phyloP scores from a whole-genome alignment of 257 asterid genomes.

The Dorcoceras hygrometricum region DNA sequence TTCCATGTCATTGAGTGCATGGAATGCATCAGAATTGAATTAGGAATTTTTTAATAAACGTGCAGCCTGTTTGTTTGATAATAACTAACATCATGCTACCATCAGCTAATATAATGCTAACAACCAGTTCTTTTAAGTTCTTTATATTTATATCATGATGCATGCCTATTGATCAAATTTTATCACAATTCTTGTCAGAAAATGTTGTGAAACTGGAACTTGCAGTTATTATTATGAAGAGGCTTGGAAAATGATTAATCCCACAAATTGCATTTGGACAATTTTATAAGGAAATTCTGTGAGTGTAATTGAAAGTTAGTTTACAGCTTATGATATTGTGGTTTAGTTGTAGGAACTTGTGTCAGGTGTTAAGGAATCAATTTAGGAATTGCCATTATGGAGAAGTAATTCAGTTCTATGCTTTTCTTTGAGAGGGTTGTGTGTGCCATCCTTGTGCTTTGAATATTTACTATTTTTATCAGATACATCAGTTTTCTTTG shows the following conservation, averaged over 20 bases:
- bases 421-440: constrained; percentile 19
- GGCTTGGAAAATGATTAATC: constrained; percentile 2
- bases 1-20: neutral
- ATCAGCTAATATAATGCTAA: too few relatives aligned
- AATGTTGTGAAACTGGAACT: neutral
- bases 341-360: constrained; percentile 5
- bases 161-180: neutral
- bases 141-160: neutral
- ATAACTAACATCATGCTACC: neutral
- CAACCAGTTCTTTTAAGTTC: neutral
- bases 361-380: neutral
- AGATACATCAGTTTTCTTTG: constrained; percentile 1
- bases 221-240: neutral
- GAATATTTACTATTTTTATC: neutral
- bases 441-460: neutral
- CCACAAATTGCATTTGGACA: neutral
- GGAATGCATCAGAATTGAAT: neutral
- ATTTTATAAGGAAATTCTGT: neutral
- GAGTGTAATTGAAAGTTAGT: neutral
- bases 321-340: neutral
- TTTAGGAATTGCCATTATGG: neutral
- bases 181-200: neutral
- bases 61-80: neutral
- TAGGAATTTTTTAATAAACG: too few relatives aligned
- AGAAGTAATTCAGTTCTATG: neutral